Evolutionary conservation across 495 filamentous ascomycete genomes (phyloP).

Genomic region (Tuber borchii): DNA sequence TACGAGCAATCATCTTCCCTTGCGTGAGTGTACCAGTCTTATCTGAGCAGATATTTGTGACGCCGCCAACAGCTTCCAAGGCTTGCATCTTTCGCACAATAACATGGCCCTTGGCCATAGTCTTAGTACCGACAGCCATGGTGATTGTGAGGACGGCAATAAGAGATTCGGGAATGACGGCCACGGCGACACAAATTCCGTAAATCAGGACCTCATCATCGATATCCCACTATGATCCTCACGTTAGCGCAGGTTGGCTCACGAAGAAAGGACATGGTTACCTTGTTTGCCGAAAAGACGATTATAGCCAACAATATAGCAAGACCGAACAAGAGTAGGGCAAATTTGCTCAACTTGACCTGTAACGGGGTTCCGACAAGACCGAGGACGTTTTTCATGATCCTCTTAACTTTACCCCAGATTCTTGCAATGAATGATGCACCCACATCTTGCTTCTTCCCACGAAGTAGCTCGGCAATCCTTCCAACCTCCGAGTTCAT

Average conservation of each 20-base stretch:
- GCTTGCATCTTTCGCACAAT: slow-evolving; percentile 62
- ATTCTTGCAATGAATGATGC: slow-evolving; percentile 36
- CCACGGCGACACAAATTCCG: slow-evolving; percentile 58
- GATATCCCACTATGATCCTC: slow-evolving; percentile 47
- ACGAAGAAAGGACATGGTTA: slow-evolving; percentile 7
- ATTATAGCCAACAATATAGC: slow-evolving; percentile 64
- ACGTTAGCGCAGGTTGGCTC: not conserved
- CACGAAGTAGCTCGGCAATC: slow-evolving; percentile 59
- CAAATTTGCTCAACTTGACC: slow-evolving; percentile 63
- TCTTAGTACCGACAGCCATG: slow-evolving; percentile 65
- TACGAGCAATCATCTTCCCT: slow-evolving; percentile 54
- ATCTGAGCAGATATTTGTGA: slow-evolving; percentile 57
- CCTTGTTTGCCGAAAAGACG: slow-evolving; percentile 56
- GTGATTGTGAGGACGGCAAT: slow-evolving; percentile 72
- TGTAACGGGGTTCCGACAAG: slow-evolving; percentile 64
- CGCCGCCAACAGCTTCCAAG: slow-evolving; percentile 56
- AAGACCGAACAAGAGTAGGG: slow-evolving; percentile 61
- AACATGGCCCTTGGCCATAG: slow-evolving; percentile 64
- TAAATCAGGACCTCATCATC: slow-evolving; percentile 63
- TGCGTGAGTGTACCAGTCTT: slow-evolving; percentile 62
- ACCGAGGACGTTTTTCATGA: slow-evolving; percentile 53
- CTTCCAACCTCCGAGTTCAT: slow-evolving; percentile 67
- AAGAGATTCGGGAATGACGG: slow-evolving; percentile 69
- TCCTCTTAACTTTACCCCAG: slow-evolving; percentile 42
- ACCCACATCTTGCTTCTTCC: slow-evolving; percentile 41